Percentiles rank a stretch among this genome's conserved stretches.
Evolutionary conservation across 805 yeast species (phyloP).

Genomic region (Blastobotrys attinorum): DNA sequence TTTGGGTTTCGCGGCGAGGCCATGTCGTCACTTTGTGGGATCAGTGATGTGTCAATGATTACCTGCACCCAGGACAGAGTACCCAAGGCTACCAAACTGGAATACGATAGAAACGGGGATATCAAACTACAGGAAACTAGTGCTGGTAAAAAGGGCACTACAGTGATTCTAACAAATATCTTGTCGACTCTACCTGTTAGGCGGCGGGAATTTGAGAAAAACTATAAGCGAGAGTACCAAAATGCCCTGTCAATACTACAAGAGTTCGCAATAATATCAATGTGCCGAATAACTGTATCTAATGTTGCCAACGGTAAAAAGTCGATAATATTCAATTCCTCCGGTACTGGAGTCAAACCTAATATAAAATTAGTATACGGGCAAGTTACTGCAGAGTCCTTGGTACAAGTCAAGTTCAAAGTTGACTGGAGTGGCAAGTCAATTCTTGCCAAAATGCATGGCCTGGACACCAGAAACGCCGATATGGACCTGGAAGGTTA

Average conservation of each 20-base stretch:
- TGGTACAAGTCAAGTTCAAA: conserved; percentile 41
- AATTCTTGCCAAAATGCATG: conserved; percentile 13
- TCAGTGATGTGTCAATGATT: conserved; percentile 39
- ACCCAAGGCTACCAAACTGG: conserved; percentile 53
- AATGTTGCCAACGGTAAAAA: conserved; percentile 45
- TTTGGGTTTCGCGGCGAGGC: conserved; percentile 76
- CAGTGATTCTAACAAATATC: conserved; percentile 47
- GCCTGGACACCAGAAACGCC: conserved; percentile 14
- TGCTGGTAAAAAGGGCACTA: conserved; percentile 64
- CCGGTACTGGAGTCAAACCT: conserved; percentile 38
- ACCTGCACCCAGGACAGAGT: conserved; percentile 37
- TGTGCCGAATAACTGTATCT: conserved; percentile 53
- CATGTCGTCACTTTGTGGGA: conserved; percentile 43
- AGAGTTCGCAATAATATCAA: conserved; percentile 55
- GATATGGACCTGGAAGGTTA: conserved; percentile 40
- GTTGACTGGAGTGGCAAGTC: conserved; percentile 7
- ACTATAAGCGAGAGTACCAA: conserved; percentile 61
- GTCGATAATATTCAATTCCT: conserved; percentile 50
- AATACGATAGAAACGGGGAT: conserved; percentile 48
- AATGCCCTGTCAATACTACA: conserved; percentile 59
- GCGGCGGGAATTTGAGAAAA: conserved; percentile 59
- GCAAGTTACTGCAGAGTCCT: conserved; percentile 49
- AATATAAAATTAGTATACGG: conserved; percentile 70
- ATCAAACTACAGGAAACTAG: conserved; percentile 32
- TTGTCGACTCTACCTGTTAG: conserved; percentile 78